Conservation (phyloP, 768 basidiomycete species). For the Phanerochaete sordida region DNA sequence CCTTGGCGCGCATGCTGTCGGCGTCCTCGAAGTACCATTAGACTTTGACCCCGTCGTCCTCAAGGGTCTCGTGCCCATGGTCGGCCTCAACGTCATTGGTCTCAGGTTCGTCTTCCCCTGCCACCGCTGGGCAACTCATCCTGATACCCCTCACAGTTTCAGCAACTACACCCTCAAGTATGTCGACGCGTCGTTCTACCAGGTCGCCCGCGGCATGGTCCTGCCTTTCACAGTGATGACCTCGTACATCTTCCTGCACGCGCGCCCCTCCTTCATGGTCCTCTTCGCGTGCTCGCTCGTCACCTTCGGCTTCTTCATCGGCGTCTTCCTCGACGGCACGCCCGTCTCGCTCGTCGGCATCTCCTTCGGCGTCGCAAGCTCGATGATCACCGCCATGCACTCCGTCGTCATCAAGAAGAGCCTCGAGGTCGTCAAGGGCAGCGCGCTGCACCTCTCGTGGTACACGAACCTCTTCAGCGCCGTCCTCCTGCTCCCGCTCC, state of each 20-base stretch:
- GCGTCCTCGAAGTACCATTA: constrained; percentile 65
- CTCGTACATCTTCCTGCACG: constrained; percentile 74
- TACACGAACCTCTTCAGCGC: constrained; percentile 87
- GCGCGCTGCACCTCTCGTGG: constrained; percentile 84
- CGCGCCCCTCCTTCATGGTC: constrained; percentile 74
- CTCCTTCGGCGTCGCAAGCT: constrained; percentile 78
- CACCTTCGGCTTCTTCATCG: constrained; percentile 89
- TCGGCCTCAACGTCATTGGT: constrained; percentile 75
- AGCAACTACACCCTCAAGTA: constrained; percentile 92
- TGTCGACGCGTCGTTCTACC: constrained; percentile 93
- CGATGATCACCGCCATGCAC: constrained; percentile 84
- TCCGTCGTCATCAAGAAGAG: constrained; percentile 93
- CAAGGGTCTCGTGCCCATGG: constrained; percentile 73
- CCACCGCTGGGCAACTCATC: background rate
- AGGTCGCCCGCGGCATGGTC: constrained; percentile 91
- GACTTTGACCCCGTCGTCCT: constrained; percentile 60
- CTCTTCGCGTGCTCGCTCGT: constrained; percentile 76
- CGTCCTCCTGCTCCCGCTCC: constrained; percentile 64
- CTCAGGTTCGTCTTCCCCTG: constrained; percentile 54
- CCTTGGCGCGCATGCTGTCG: constrained; percentile 53
- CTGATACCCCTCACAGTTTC: constrained; percentile 43
- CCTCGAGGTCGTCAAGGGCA: constrained; percentile 75
- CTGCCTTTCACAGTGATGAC: constrained; percentile 90
- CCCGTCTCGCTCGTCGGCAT: constrained; percentile 61
- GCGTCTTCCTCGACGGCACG: constrained; percentile 76